These are phyloP conservation scores for Aspergillus arachidicola DNA, from an alignment of 2,329 filamentous ascomycete genomes.

Conservation along the genomic window DNA sequence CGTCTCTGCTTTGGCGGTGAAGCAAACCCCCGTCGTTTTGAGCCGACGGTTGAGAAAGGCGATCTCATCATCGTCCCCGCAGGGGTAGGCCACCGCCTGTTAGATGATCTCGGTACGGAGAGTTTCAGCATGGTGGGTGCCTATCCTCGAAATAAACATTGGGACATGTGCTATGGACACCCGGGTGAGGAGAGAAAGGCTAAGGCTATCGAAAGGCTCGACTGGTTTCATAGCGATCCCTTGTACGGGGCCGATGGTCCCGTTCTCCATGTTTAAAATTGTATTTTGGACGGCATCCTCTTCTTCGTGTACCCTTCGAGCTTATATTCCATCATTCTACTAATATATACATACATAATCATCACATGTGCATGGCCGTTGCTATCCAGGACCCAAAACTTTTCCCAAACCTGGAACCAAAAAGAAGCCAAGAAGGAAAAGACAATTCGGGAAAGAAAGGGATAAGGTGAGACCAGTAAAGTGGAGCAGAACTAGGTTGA, in stretches of 20 bases:
- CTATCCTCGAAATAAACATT: slow-evolving; percentile 60
- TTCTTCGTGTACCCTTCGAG: neutral
- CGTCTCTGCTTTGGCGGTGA: slow-evolving; percentile 69
- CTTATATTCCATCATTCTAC: neutral
- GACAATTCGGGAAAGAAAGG: neutral
- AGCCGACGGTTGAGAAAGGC: slow-evolving; percentile 58
- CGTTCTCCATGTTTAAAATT: slow-evolving; percentile 42
- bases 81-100: slow-evolving; percentile 64
- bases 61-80: slow-evolving; percentile 69
- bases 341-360: slow-evolving; percentile 14
- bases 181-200: slow-evolving; percentile 58
- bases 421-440: neutral
- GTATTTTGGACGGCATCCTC: neutral
- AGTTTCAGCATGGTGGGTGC: slow-evolving; percentile 68
- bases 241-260: slow-evolving; percentile 61
- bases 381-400: slow-evolving; percentile 8
- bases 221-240: slow-evolving; percentile 64
- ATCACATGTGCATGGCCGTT: slow-evolving; percentile 18
- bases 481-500: neutral
- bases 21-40: slow-evolving; percentile 59
- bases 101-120: slow-evolving; percentile 56
- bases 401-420: slow-evolving; percentile 2
- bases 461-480: neutral
- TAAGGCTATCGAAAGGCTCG: slow-evolving; percentile 50
- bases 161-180: slow-evolving; percentile 74